Evolutionary conservation across 805 yeast species (phyloP).

Genomic region (Candida insectalens): DNA sequence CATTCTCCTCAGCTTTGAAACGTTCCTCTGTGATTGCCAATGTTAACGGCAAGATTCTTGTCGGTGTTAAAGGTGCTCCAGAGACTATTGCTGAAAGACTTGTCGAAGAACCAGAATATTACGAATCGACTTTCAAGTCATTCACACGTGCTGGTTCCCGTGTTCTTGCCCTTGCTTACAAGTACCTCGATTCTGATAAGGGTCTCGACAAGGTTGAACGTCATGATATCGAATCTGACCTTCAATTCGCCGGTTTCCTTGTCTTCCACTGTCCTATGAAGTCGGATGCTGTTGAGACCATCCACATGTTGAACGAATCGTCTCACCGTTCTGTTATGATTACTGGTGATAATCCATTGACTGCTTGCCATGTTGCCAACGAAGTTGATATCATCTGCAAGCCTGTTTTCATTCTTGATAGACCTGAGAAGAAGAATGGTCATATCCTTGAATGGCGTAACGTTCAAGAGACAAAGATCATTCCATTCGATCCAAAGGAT

Average conservation of each 20-base stretch:
- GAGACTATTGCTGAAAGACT: conserved; percentile 85
- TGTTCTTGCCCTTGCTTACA: conserved; percentile 91
- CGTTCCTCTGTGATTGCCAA: conserved; percentile 84
- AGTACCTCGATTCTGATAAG: conserved; percentile 40
- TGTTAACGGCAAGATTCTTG: conserved; percentile 44
- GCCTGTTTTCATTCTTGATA: conserved; percentile 78
- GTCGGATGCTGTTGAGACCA: conserved; percentile 82
- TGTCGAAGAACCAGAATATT: conserved; percentile 56
- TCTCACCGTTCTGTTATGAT: conserved; percentile 96
- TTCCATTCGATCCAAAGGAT: conserved; percentile 56
- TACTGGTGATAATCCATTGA: conserved; percentile 97
- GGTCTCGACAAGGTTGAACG: conserved; percentile 56
- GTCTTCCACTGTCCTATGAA: conserved; percentile 97
- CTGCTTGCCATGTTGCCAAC: conserved; percentile 95
- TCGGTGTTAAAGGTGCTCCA: conserved; percentile 96
- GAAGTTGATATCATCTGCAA: conserved; percentile 84
- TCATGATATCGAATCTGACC: conserved; percentile 63
- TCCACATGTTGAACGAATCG: conserved; percentile 88
- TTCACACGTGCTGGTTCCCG: conserved; percentile 95
- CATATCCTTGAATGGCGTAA: conserved; percentile 70
- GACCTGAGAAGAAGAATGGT: conserved; percentile 58
- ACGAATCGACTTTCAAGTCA: conserved; percentile 78
- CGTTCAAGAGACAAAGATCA: conserved; percentile 63
- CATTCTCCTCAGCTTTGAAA: conserved; percentile 90
- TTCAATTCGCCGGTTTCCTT: conserved; percentile 83